Conservation (phyloP, 2,329 filamentous ascomycete species). For the Verticillium klebahnii region DNA sequence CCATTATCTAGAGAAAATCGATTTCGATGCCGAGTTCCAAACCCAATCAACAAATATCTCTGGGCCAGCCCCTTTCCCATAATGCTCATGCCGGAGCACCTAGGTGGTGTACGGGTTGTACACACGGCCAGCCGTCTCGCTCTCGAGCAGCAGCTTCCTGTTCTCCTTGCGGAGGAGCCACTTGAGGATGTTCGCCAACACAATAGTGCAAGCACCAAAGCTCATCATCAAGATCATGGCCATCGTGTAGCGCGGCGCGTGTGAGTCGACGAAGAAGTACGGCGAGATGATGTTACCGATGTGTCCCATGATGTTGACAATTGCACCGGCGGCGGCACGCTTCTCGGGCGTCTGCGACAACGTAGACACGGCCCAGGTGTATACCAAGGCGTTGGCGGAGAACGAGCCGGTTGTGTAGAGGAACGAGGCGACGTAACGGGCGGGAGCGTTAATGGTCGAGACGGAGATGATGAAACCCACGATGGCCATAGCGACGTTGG, state of each 20-base stretch:
- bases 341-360: slow-evolving; percentile 31
- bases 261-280: slow-evolving; percentile 27
- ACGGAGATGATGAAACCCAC: slow-evolving; percentile 55
- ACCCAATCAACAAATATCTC: background rate
- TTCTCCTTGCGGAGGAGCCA: background rate
- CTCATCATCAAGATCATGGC: slow-evolving; percentile 19
- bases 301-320: slow-evolving; percentile 30
- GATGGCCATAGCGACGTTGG: slow-evolving; percentile 50
- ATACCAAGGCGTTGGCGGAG: slow-evolving; percentile 26
- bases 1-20: too few relatives aligned
- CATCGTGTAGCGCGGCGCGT: slow-evolving; percentile 21
- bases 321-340: slow-evolving; percentile 24
- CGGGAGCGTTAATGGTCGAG: slow-evolving; percentile 44
- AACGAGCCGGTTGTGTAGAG: slow-evolving; percentile 26
- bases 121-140: background rate
- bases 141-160: background rate
- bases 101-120: background rate
- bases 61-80: background rate
- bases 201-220: slow-evolving; percentile 1
- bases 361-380: slow-evolving; percentile 25
- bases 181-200: background rate
- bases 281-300: slow-evolving; percentile 31
- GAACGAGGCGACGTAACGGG: slow-evolving; percentile 49
- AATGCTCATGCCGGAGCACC: too few relatives aligned
- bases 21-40: background rate